Evolutionary conservation across 1,284 basidiomycete genomes (phyloP), one percentile per base, ranked within the genome.

Genomic region (Ceratobasidium theobromae): DNA sequence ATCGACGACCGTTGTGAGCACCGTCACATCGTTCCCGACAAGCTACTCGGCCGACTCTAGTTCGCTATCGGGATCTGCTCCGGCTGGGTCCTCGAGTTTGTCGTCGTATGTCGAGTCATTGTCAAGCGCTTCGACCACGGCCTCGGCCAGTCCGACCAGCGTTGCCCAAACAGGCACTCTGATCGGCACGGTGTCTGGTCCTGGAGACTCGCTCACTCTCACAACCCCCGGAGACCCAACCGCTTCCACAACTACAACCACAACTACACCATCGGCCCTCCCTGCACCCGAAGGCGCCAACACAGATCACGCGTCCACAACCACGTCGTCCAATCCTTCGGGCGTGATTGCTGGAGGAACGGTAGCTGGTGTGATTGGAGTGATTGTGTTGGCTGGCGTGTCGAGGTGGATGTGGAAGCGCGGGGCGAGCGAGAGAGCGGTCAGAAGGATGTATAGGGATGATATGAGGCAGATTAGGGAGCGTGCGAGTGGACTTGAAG

Each of bases 401-500:
- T 41, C 33, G 6, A 30, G 58, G 23, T 62, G 58, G 58, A 21
- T 35, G 25, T 62, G 58, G 58, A 62, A 41, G 21, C 45, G 48
- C 14, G 58, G 58, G 1, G 58, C 58, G 2, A 46, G 48, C n/a
- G 48, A 62, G 33, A 38, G 58, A 38, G 58, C 58, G 4, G 58
- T 62, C 46, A 25, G 23, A 35, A 35, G 58, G 58, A 62, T 62
- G 58, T 62, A 62, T 21, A 62, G 48, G 48, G 45, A 62, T 18
- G 58, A 62, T 62, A 62, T 62, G 58, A 16, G 58, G 16, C 45
- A 62, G 48, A 30, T 62, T 27, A n/a, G 58, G 48, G 58, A 21
- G 35, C 46, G 58, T 21, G 1, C 58, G 14, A n/a, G 28, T 62
- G 58, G 58, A 14, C 35, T 62, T n/a, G 58, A 62, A 9, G 58